Conservation (phyloP, 2,329 filamentous ascomycete genomes). For the Fusarium sp. region DNA sequence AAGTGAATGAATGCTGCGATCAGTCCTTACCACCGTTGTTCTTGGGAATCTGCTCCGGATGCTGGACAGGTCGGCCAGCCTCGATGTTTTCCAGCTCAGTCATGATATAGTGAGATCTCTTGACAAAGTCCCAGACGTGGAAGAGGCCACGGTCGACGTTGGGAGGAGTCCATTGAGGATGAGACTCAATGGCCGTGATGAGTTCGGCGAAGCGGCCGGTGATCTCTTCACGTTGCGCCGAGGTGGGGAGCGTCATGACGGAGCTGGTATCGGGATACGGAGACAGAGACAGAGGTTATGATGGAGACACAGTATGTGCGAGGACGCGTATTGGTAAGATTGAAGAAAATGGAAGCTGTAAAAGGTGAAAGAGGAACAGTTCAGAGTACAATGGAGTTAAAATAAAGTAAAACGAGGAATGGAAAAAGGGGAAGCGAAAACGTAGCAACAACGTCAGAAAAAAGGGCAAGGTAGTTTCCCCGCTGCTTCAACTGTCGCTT, state of each 20-base stretch:
- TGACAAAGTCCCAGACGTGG: slow-evolving; percentile 59
- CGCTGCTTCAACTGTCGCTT: slow-evolving; percentile 25
- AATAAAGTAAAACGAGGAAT: slow-evolving; percentile 7
- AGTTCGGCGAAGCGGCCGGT: slow-evolving; percentile 47
- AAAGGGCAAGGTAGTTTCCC: slow-evolving; percentile 27
- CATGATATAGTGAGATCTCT: slow-evolving; percentile 58
- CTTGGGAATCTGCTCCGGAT: slow-evolving; percentile 55
- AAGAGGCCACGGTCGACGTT: slow-evolving; percentile 52
- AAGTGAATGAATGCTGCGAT: background rate
- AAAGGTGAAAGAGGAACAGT: background rate
- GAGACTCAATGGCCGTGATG: slow-evolving; percentile 49
- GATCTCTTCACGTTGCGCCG: slow-evolving; percentile 47
- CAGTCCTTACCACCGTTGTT: slow-evolving; percentile 48
- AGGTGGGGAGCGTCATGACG: slow-evolving; percentile 39
- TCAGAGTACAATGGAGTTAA: background rate
- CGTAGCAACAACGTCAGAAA: slow-evolving; percentile 32
- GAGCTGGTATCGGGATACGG: slow-evolving; percentile 24
- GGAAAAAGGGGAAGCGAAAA: slow-evolving; percentile 17
- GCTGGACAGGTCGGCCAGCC: slow-evolving; percentile 50
- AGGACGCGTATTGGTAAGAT: background rate
- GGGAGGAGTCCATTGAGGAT: slow-evolving; percentile 48
- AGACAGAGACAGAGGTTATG: slow-evolving; percentile 32
- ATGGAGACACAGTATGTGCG: background rate
- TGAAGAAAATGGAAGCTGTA: background rate
- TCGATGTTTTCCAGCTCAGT: slow-evolving; percentile 57